Percentiles rank a stretch among this genome's conserved stretches.
Evolutionary conservation across 257 asterid genomes (phyloP).

Genomic region (Scutellaria baicalensis): DNA sequence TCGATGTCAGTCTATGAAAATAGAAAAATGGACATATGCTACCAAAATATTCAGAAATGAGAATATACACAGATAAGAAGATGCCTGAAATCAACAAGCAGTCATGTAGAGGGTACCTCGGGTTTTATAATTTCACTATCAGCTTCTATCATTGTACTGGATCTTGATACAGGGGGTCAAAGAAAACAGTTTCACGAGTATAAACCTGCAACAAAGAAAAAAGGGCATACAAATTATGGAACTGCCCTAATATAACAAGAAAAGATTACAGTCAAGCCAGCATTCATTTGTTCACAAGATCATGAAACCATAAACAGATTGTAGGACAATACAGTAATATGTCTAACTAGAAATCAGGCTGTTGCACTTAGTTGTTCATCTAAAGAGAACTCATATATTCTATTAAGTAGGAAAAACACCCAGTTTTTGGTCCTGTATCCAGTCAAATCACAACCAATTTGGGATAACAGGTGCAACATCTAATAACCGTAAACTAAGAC

Average conservation of each 20-base stretch:
- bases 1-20: background rate
- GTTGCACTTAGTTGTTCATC: background rate
- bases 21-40: background rate
- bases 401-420: background rate
- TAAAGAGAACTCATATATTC: background rate
- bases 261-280: background rate
- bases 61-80: background rate
- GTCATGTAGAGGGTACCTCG: conserved; percentile 27
- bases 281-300: background rate
- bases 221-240: background rate
- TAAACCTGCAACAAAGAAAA: conserved; percentile 19
- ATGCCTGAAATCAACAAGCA: conserved; percentile 2
- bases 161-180: background rate
- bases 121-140: conserved; percentile 47
- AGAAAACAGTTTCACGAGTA: conserved; percentile 12
- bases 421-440: background rate
- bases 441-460: background rate
- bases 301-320: background rate
- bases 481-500: background rate
- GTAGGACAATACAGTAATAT: background rate
- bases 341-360: background rate
- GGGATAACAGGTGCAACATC: background rate
- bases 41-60: background rate
- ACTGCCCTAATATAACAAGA: background rate
- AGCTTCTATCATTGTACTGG: conserved; percentile 40